phyloP scores from a whole-genome alignment of 495 filamentous ascomycete species.

The Penicillium coffeae region DNA sequence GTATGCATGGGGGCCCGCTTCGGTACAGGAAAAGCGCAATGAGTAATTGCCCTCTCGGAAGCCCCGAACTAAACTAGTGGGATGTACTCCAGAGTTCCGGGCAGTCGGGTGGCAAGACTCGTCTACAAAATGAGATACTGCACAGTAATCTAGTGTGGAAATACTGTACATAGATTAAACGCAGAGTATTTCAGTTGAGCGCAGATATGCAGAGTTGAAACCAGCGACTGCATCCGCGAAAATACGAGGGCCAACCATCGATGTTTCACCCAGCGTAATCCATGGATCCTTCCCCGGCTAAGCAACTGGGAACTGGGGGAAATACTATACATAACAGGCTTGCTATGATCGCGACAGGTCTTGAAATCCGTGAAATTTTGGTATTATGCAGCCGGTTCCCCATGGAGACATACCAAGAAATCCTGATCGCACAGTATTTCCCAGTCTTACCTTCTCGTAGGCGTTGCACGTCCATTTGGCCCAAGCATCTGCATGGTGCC shows the following conservation, averaged over 20 bases:
- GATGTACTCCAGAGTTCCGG: constrained; percentile 1
- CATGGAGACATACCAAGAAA: no score
- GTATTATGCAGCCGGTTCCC: no score
- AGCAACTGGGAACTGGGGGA: not conserved
- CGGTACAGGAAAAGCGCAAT: constrained; percentile 2
- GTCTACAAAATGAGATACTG: not conserved
- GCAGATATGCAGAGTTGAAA: not conserved
- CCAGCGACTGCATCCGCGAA: not conserved
- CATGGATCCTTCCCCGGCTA: not conserved
- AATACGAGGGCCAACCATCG: not conserved
- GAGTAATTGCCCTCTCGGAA: constrained; percentile 17
- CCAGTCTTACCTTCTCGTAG: constrained; percentile 16
- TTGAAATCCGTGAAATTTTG: no score
- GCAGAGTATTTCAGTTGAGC: no score
- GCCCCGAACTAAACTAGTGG: constrained; percentile 19
- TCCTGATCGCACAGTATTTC: constrained; percentile 14
- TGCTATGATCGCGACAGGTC: no score
- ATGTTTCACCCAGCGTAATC: not conserved
- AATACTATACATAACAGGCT: no score
- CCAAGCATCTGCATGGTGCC: constrained; percentile 25
- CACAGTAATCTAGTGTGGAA: not conserved
- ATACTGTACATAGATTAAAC: no score
- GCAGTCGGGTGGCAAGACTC: constrained; percentile 8
- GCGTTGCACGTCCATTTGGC: constrained; percentile 29
- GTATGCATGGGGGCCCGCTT: constrained; percentile 23